phyloP scores from a whole-genome alignment of 768 basidiomycete genomes.

The Gymnopilus dilepis region DNA sequence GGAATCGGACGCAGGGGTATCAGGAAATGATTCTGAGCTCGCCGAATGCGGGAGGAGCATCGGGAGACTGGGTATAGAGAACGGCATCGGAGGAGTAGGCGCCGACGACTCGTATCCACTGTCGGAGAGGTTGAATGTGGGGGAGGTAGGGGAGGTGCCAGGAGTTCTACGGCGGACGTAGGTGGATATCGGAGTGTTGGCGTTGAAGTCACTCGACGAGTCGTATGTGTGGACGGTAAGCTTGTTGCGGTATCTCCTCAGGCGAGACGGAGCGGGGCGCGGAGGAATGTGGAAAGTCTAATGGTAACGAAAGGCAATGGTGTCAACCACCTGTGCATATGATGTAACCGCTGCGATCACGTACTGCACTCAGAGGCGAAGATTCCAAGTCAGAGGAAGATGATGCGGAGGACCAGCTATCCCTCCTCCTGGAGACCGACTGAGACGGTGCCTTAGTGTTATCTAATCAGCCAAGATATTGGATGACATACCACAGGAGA shows the following conservation, averaged over 20 bases:
- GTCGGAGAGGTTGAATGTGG: slow-evolving; percentile 59
- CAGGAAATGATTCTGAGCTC: slow-evolving; percentile 47
- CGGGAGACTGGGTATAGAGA: slow-evolving; percentile 71
- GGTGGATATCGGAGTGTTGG: slow-evolving; percentile 78
- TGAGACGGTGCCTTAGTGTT: slow-evolving; percentile 26
- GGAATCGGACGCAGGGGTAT: slow-evolving; percentile 42
- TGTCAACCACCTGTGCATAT: slow-evolving; percentile 9
- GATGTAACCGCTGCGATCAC: slow-evolving; percentile 14
- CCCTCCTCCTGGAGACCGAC: slow-evolving; percentile 46
- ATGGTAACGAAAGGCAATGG: slow-evolving; percentile 9
- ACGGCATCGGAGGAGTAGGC: slow-evolving; percentile 47
- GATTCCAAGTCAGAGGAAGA: slow-evolving; percentile 45
- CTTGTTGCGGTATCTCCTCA: slow-evolving; percentile 50
- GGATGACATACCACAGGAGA: slow-evolving; percentile 39
- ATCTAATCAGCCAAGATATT: slow-evolving; percentile 2
- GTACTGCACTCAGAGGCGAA: slow-evolving; percentile 37
- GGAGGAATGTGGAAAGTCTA: slow-evolving; percentile 44
- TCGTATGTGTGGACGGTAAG: slow-evolving; percentile 54
- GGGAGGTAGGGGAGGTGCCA: slow-evolving; percentile 70
- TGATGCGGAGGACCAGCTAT: slow-evolving; percentile 53
- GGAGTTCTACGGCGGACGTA: slow-evolving; percentile 84
- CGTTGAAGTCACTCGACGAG: slow-evolving; percentile 56
- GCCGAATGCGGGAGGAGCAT: slow-evolving; percentile 52
- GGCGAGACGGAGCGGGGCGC: slow-evolving; percentile 47
- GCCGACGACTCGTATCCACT: slow-evolving; percentile 43